phyloP scores from a whole-genome alignment of 805 yeast species.

The Phaffomyces antillensis region DNA sequence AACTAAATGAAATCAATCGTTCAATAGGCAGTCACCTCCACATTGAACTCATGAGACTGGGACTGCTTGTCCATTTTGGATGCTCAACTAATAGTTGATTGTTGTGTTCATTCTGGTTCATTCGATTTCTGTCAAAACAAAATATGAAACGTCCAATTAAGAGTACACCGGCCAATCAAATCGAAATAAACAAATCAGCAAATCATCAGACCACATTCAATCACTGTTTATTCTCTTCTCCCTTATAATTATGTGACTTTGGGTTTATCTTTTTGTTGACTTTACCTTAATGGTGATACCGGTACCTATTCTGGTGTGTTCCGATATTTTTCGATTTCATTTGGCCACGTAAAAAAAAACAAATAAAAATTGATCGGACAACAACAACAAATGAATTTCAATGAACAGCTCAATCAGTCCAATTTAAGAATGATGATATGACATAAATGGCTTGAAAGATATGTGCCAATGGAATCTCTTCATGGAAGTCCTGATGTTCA shows the following conservation, averaged over 20 bases:
- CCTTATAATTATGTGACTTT: too few species aligned
- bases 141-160: too few species aligned
- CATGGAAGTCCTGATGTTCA: too few species aligned
- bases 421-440: not conserved
- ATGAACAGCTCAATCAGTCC: not conserved
- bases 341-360: not conserved
- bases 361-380: not conserved
- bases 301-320: not conserved
- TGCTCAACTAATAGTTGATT: too few species aligned
- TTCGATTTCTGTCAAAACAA: too few species aligned
- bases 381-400: not conserved
- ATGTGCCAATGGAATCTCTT: not conserved
- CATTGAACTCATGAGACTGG: too few species aligned
- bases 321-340: constrained; percentile 1
- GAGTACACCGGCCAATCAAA: too few species aligned
- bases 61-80: too few species aligned
- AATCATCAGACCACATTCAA: not conserved
- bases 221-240: not conserved
- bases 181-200: too few species aligned
- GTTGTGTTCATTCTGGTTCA: too few species aligned
- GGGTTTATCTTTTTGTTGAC: not conserved
- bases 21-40: too few species aligned
- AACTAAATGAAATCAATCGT: too few species aligned
- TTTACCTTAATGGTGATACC: constrained; percentile 3
- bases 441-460: not conserved